Conservation (phyloP, 2,329 filamentous ascomycete species). For the Chaetomiaceae sp. region DNA sequence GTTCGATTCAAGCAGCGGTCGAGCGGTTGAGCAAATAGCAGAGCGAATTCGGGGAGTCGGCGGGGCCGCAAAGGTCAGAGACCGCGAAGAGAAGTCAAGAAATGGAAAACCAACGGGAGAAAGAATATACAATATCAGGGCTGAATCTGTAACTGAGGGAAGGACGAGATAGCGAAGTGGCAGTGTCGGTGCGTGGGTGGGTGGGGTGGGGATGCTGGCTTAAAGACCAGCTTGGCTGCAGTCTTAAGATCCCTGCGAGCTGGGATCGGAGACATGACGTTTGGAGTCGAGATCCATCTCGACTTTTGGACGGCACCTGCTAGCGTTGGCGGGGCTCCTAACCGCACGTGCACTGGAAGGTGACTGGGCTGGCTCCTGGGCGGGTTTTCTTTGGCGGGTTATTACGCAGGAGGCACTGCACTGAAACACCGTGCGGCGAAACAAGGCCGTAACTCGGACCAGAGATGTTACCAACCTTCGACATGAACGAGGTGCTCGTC, state of each 20-base stretch:
- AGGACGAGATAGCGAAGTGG: neutral
- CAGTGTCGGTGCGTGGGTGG: neutral
- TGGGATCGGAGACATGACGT: constrained; percentile 15
- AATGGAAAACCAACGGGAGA: neutral
- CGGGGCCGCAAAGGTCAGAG: neutral
- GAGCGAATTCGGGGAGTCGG: neutral
- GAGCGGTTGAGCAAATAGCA: constrained; percentile 1
- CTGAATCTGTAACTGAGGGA: neutral
- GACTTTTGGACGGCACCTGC: neutral
- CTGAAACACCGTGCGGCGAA: constrained; percentile 1
- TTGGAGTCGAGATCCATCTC: constrained; percentile 7
- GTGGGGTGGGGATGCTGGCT: constrained; percentile 12
- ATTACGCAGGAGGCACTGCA: too few relatives aligned
- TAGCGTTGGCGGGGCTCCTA: too few relatives aligned
- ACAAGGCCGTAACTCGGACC: neutral
- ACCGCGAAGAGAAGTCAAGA: neutral
- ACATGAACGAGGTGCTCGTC: neutral
- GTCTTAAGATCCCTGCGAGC: neutral
- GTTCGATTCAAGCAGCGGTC: neutral
- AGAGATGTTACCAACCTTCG: neutral
- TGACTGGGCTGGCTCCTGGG: neutral
- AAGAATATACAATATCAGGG: constrained; percentile 3
- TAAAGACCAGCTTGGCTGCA: constrained; percentile 10
- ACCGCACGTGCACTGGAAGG: neutral
- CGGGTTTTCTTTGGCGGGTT: neutral